phyloP scores from a whole-genome alignment of 2,329 filamentous ascomycete genomes.

The Stemphylium vesicarium region DNA sequence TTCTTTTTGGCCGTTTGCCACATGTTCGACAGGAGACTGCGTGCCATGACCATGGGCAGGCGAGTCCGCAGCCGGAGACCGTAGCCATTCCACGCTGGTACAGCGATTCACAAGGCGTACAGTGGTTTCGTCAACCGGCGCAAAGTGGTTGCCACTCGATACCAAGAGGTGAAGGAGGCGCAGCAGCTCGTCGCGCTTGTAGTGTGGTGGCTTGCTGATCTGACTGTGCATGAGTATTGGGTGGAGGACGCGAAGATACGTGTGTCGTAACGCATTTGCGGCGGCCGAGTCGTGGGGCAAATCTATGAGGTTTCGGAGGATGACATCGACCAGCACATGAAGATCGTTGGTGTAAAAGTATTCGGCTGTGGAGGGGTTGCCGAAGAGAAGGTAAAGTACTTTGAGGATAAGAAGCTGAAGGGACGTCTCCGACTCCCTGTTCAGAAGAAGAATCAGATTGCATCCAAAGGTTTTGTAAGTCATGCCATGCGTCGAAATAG shows the following conservation, averaged over 20 bases:
- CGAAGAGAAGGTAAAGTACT: conserved; percentile 92
- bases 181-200: conserved; percentile 86
- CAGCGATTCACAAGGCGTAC: conserved; percentile 78
- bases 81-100: conserved; percentile 72
- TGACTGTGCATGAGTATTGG: conserved; percentile 92
- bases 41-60: conserved; percentile 32
- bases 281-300: conserved; percentile 76
- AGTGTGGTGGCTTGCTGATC: conserved; percentile 82
- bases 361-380: conserved; percentile 87
- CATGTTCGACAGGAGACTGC: conserved; percentile 32
- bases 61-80: conserved; percentile 20
- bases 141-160: conserved; percentile 74
- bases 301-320: conserved; percentile 95
- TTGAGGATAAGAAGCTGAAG: conserved; percentile 96
- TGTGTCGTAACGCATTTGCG: conserved; percentile 73
- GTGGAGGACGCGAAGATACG: conserved; percentile 90
- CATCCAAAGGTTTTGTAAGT: conserved; percentile 94
- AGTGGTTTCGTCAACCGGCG: conserved; percentile 80
- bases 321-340: conserved; percentile 90
- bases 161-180: conserved; percentile 74
- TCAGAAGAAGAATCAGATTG: conserved; percentile 93
- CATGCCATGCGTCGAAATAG: conserved; percentile 79
- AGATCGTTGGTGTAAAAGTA: conserved; percentile 99
- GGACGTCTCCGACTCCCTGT: conserved; percentile 90
- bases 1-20: conserved; percentile 44